These are phyloP conservation scores for Colletotrichum liriopes DNA, from an alignment of 2,329 filamentous ascomycete genomes.

Conservation along the genomic window DNA sequence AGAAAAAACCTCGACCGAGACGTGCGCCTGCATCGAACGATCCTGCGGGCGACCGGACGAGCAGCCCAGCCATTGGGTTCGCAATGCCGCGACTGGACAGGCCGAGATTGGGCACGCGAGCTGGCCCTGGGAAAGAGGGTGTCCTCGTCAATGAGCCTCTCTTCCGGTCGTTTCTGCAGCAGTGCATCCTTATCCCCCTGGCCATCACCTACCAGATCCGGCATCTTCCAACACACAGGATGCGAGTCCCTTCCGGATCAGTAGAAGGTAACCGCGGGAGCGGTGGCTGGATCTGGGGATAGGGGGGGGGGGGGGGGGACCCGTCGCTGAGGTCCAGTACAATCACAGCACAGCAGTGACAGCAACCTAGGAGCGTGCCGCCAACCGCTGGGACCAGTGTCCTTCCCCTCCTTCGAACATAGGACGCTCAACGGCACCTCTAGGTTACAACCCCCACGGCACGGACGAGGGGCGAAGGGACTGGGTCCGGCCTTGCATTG, in stretches of 20 bases:
- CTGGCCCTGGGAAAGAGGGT: slow-evolving; percentile 19
- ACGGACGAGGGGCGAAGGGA: neutral
- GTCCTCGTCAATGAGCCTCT: slow-evolving; percentile 29
- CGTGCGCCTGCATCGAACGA: slow-evolving; percentile 39
- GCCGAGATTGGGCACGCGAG: slow-evolving; percentile 5
- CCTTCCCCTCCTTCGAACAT: neutral
- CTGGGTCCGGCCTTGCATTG: slow-evolving; percentile 28
- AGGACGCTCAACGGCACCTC: too few relatives aligned
- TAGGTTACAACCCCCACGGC: slow-evolving; percentile 17
- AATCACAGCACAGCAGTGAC: slow-evolving; percentile 6
- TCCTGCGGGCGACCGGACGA: slow-evolving; percentile 32
- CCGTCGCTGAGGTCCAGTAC: neutral
- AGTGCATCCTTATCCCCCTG: neutral
- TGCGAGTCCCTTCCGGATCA: neutral
- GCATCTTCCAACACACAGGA: neutral
- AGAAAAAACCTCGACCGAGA: slow-evolving; percentile 33
- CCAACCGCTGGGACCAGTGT: neutral
- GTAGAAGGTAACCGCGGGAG: neutral
- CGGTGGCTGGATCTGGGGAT: neutral
- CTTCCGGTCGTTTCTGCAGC: neutral
- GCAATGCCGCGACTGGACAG: neutral
- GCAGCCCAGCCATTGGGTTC: slow-evolving; percentile 3
- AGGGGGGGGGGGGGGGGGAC: too few relatives aligned
- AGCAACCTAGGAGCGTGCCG: neutral
- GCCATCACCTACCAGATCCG: neutral